phyloP scores from a whole-genome alignment of 768 basidiomycete genomes.

The Xerocomus brunneocitrinus region DNA sequence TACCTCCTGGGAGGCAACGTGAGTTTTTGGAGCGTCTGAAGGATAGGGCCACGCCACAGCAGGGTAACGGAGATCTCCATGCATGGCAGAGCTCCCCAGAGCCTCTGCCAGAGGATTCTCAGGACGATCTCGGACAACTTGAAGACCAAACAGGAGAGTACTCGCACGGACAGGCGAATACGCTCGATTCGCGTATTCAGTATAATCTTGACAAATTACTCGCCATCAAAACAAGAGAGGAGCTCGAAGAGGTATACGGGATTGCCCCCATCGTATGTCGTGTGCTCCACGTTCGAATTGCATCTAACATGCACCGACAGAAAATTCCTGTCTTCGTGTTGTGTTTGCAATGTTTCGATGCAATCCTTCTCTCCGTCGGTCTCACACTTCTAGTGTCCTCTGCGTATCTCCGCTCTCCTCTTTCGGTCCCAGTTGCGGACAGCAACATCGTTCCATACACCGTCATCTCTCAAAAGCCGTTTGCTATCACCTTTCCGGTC shows the following conservation, averaged over 20 bases:
- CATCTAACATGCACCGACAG: constrained; percentile 32
- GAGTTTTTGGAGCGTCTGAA: constrained; percentile 35
- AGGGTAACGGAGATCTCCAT: constrained; percentile 7
- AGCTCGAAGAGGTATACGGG: constrained; percentile 76
- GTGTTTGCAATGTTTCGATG: constrained; percentile 71
- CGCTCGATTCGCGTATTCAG: constrained; percentile 45
- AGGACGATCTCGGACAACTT: constrained; percentile 14
- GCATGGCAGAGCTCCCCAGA: constrained; percentile 11
- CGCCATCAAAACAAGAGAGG: constrained; percentile 60
- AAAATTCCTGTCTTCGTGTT: constrained; percentile 76
- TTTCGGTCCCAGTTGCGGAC: constrained; percentile 31
- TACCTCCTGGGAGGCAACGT: constrained; percentile 39
- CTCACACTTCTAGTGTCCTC: constrained; percentile 49
- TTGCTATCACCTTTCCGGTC: constrained; percentile 40
- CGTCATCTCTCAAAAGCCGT: constrained; percentile 29
- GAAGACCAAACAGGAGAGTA: constrained; percentile 16
- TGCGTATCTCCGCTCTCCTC: constrained; percentile 54
- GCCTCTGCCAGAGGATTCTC: constrained; percentile 6
- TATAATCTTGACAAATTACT: constrained; percentile 64
- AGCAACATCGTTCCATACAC: constrained; percentile 13
- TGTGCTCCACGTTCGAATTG: neutral
- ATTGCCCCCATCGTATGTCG: constrained; percentile 69
- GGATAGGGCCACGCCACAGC: constrained; percentile 5
- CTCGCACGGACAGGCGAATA: neutral
- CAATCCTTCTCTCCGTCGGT: constrained; percentile 66